Conservation (phyloP, 2,329 filamentous ascomycete genomes). For the Botrytis porri region DNA sequence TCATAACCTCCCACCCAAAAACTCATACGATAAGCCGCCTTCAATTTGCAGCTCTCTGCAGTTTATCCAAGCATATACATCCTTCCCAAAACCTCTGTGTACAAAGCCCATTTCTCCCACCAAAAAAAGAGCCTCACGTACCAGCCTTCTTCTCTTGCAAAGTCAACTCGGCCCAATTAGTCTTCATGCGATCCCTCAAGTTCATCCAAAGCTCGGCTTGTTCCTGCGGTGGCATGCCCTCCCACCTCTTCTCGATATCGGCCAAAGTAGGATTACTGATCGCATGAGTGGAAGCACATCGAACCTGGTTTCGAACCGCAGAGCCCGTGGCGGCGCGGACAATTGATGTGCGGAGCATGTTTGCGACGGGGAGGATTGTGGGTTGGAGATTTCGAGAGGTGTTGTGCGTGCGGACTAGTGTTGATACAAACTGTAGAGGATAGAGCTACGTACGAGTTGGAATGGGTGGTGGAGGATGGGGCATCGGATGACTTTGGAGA, state of each 20-base stretch:
- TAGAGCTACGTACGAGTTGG: constrained; percentile 1
- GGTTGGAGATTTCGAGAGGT: constrained; percentile 15
- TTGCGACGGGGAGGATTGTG: background rate
- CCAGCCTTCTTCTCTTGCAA: constrained; percentile 98
- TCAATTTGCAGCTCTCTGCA: background rate
- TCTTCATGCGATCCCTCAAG: constrained; percentile 97
- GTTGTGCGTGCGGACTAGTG: background rate
- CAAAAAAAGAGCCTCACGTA: constrained; percentile 49
- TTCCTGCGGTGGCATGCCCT: constrained; percentile 95
- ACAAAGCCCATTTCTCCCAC: background rate
- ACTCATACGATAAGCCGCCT: background rate
- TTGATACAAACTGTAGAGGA: constrained; percentile 7
- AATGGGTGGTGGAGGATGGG: constrained; percentile 9
- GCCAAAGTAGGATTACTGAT: constrained; percentile 97
- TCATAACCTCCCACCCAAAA: background rate
- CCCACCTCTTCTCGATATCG: constrained; percentile 99
- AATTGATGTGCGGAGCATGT: constrained; percentile 28
- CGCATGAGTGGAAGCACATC: constrained; percentile 61
- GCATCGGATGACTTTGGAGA: constrained; percentile 19
- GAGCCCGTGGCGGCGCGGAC: constrained; percentile 19
- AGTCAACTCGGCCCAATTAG: constrained; percentile 92
- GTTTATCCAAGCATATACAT: background rate
- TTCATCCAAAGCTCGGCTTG: constrained; percentile 99
- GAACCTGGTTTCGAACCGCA: constrained; percentile 17
- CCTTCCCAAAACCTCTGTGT: background rate